phyloP scores from a whole-genome alignment of 202 grass and related monocot species.

The Elaeis oleifera region DNA sequence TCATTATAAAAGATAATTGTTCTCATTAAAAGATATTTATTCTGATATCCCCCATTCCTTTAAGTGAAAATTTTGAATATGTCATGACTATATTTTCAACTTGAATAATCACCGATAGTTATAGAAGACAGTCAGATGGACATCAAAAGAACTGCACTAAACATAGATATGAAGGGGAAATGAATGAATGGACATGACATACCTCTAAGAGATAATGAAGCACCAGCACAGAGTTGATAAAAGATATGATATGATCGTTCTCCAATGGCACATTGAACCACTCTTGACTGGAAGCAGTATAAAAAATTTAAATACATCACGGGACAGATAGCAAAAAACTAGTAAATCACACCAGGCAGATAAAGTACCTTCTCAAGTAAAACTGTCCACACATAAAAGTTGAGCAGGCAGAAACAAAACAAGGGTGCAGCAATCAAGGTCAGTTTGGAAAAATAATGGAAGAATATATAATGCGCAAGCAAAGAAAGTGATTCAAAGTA shows the following conservation, averaged over 20 bases:
- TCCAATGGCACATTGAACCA: conserved; percentile 62
- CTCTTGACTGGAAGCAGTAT: conserved; percentile 63
- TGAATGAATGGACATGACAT: conserved; percentile 11
- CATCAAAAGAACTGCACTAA: background rate
- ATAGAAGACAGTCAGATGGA: too few species aligned
- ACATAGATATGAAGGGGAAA: background rate
- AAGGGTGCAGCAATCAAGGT: background rate
- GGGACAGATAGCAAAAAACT: conserved; percentile 17
- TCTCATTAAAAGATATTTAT: too few species aligned
- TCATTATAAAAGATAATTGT: too few species aligned
- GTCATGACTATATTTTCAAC: too few species aligned
- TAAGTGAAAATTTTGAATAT: too few species aligned
- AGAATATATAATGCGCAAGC: background rate
- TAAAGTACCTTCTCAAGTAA: conserved; percentile 86
- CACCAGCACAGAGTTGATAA: conserved; percentile 92
- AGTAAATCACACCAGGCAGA: conserved; percentile 18
- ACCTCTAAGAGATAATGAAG: conserved; percentile 66
- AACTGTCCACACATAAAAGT: conserved; percentile 48
- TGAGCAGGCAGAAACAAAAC: conserved; percentile 16
- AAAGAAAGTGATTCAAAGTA: too few species aligned
- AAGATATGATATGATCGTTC: conserved; percentile 98
- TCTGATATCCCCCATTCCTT: too few species aligned
- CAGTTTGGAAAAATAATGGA: conserved; percentile 1
- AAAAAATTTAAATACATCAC: conserved; percentile 17
- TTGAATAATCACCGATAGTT: too few species aligned